A percentile compares a stretch with the other conserved stretches of the same genome.
Conservation (phyloP, 2,329 filamentous ascomycete species). For the Curvularia eragrostidis region DNA sequence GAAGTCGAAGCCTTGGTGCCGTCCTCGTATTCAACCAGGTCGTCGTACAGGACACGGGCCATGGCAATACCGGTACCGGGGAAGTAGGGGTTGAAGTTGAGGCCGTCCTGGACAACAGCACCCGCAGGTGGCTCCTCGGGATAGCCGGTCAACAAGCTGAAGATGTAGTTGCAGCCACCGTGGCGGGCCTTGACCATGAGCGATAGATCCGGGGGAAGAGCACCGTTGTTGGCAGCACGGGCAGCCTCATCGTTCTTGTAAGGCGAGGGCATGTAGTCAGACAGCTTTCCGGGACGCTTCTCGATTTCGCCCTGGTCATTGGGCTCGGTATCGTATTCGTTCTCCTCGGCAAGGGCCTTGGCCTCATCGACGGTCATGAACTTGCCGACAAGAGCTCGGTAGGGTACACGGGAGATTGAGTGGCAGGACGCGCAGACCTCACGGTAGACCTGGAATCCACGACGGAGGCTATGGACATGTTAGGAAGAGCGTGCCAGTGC, state of each 20-base stretch:
- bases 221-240: slow-evolving; percentile 97
- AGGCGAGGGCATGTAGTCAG: slow-evolving; percentile 91
- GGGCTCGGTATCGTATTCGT: slow-evolving; percentile 98
- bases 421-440: slow-evolving; percentile 99
- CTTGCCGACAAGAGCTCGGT: slow-evolving; percentile 87
- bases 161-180: slow-evolving; percentile 98
- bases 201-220: slow-evolving; percentile 94
- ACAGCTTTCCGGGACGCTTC: slow-evolving; percentile 98
- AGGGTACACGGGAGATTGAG: slow-evolving; percentile 92
- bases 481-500: slow-evolving; percentile 6
- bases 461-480: slow-evolving; percentile 73
- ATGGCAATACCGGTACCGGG: slow-evolving; percentile 98
- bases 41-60: slow-evolving; percentile 97
- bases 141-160: slow-evolving; percentile 94
- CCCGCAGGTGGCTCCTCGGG: slow-evolving; percentile 95
- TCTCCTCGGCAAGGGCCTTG: slow-evolving; percentile 95
- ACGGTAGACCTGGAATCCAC: slow-evolving; percentile 99
- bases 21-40: slow-evolving; percentile 97
- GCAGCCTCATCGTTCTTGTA: slow-evolving; percentile 99
- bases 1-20: slow-evolving; percentile 91
- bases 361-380: slow-evolving; percentile 97
- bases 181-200: slow-evolving; percentile 98
- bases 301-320: slow-evolving; percentile 98
- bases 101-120: slow-evolving; percentile 80
- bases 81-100: slow-evolving; percentile 99